phyloP scores from a whole-genome alignment of 1,284 basidiomycete species.

The Papiliotrema laurentii region DNA sequence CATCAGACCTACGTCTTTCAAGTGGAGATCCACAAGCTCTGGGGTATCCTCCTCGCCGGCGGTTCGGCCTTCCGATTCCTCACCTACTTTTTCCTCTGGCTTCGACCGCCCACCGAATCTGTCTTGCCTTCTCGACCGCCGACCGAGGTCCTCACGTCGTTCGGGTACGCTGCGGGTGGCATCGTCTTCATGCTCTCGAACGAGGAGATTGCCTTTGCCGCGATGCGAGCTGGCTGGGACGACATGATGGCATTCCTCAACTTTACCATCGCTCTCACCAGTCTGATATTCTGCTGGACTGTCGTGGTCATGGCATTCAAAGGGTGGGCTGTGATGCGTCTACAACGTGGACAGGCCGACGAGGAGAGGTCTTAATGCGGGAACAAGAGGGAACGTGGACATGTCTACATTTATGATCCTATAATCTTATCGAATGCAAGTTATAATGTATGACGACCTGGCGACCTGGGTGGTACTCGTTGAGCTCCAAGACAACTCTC shows the following conservation, averaged over 20 bases:
- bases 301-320: constrained; percentile 68
- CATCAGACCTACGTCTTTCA: constrained; percentile 69
- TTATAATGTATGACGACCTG: neutral
- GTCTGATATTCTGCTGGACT: constrained; percentile 75
- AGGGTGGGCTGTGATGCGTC: constrained; percentile 55
- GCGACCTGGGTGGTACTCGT: too few relatives aligned
- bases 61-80: constrained; percentile 56
- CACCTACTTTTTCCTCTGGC: constrained; percentile 93
- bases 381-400: too few relatives aligned
- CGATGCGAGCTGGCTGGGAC: constrained; percentile 85
- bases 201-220: constrained; percentile 84
- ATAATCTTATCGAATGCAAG: neutral
- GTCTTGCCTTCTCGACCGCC: constrained; percentile 87
- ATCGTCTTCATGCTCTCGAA: constrained; percentile 86
- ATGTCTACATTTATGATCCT: too few relatives aligned
- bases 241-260: constrained; percentile 55
- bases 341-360: neutral
- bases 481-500: too few relatives aligned
- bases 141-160: constrained; percentile 82
- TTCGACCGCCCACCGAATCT: constrained; percentile 58
- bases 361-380: too few relatives aligned
- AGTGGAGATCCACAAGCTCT: constrained; percentile 83
- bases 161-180: constrained; percentile 80
- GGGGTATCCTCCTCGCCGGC: constrained; percentile 84
- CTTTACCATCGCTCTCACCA: constrained; percentile 66